Percentiles rank a stretch among this genome's conserved stretches.
These are phyloP conservation scores for Salvia rosmarinus DNA, from an alignment of 257 asterid genomes.

Conservation along the genomic window DNA sequence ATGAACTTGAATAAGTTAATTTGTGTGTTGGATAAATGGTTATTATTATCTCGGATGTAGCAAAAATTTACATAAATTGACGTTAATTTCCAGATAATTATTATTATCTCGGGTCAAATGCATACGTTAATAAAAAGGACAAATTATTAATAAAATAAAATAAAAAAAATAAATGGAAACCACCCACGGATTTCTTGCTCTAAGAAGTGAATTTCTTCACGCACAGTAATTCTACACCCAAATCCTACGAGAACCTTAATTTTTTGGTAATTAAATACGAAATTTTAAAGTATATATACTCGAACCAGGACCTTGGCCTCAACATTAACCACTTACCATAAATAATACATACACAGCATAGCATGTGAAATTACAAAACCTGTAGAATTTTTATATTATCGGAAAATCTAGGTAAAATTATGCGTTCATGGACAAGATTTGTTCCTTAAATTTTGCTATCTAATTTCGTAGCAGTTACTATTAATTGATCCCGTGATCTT, in stretches of 20 bases:
- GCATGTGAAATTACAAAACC: constrained; percentile 36
- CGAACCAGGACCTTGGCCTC: too few species aligned
- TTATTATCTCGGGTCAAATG: not conserved
- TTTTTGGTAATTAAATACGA: too few species aligned
- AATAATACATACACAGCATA: constrained; percentile 29
- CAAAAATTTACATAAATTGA: too few species aligned
- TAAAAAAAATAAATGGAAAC: not conserved
- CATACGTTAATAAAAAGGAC: not conserved
- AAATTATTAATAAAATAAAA: too few species aligned
- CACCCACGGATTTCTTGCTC: constrained; percentile 30
- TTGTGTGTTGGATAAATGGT: too few species aligned
- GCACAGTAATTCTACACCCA: too few species aligned
- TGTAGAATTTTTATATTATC: not conserved
- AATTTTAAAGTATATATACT: too few species aligned
- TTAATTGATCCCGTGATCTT: constrained; percentile 41
- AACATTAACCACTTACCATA: too few species aligned
- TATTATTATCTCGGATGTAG: too few species aligned
- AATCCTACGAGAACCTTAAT: too few species aligned
- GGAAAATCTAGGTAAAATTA: constrained; percentile 19
- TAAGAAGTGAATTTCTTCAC: too few species aligned
- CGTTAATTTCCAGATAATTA: not conserved
- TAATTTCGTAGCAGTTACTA: constrained; percentile 1
- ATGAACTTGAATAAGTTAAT: not conserved
- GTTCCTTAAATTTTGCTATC: constrained; percentile 18
- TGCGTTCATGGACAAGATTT: constrained; percentile 6